phyloP scores from a whole-genome alignment of 179 eudicot genomes.

The Carnegiea gigantea region DNA sequence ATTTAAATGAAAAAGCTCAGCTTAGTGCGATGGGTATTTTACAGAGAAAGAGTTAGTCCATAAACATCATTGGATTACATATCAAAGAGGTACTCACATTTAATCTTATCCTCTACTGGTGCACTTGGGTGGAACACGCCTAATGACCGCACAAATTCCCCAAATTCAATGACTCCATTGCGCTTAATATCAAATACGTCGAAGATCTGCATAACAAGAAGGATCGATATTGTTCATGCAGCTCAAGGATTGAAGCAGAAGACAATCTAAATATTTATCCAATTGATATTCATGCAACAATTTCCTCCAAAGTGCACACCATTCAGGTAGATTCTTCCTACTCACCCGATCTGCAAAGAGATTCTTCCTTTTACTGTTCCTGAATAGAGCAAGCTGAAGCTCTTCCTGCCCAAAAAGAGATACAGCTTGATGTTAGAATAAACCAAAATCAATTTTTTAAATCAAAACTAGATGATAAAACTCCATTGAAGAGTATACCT shows the following conservation, averaged over 20 bases:
- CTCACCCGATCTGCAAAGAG: slow-evolving; percentile 85
- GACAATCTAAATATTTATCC: neutral
- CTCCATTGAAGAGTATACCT: slow-evolving; percentile 42
- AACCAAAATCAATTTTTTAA: neutral
- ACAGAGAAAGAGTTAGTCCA: neutral
- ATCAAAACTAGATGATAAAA: neutral
- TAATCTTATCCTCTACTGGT: slow-evolving; percentile 46
- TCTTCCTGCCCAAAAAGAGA: slow-evolving; percentile 60
- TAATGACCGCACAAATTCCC: slow-evolving; percentile 64
- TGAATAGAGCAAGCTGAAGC: slow-evolving; percentile 82
- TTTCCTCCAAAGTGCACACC: neutral
- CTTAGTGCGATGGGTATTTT: neutral
- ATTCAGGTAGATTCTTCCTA: neutral
- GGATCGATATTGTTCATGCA: neutral
- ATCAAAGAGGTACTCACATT: slow-evolving; percentile 38
- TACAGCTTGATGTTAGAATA: neutral
- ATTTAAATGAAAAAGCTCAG: neutral
- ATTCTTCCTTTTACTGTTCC: slow-evolving; percentile 66
- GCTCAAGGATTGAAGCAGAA: neutral
- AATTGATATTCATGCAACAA: neutral
- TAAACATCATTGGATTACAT: neutral
- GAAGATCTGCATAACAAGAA: slow-evolving; percentile 43
- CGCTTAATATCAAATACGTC: slow-evolving; percentile 63
- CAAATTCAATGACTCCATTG: slow-evolving; percentile 72
- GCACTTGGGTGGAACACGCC: slow-evolving; percentile 70